Conservation (phyloP, 1,284 basidiomycete species). For the Fomitopsis betulina region DNA sequence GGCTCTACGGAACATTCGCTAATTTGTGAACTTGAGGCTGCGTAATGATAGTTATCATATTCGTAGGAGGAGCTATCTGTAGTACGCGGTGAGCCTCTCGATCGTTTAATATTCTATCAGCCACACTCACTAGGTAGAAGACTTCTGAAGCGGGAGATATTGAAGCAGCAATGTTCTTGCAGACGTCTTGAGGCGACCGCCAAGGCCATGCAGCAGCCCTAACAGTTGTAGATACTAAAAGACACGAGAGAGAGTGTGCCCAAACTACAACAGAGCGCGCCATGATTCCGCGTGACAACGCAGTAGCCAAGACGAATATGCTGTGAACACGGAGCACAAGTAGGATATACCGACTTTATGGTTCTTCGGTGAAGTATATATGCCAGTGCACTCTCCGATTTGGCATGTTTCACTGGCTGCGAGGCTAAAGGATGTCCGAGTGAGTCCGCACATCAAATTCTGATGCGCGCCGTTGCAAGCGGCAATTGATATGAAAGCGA, state of each 20-base stretch:
- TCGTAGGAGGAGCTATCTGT: neutral
- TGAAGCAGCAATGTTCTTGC: neutral
- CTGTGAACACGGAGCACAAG: neutral
- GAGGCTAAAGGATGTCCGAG: neutral
- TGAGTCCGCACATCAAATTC: neutral
- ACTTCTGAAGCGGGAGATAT: neutral
- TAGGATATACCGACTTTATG: neutral
- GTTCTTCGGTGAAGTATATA: neutral
- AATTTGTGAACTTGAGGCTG: neutral
- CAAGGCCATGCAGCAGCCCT: neutral
- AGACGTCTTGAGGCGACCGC: neutral
- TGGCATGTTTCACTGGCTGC: too few relatives aligned
- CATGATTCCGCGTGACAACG: neutral
- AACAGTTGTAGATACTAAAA: neutral
- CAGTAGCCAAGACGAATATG: neutral
- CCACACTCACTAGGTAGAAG: neutral
- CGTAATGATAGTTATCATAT: neutral
- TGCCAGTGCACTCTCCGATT: neutral
- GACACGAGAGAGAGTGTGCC: neutral
- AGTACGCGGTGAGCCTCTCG: neutral
- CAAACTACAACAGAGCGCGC: neutral
- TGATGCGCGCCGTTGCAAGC: neutral
- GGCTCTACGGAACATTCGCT: neutral
- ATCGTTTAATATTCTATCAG: neutral
- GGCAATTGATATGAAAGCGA: too few relatives aligned